These are phyloP conservation scores for Pholiota microspora DNA, from an alignment of 768 basidiomycete genomes.

Conservation along the genomic window DNA sequence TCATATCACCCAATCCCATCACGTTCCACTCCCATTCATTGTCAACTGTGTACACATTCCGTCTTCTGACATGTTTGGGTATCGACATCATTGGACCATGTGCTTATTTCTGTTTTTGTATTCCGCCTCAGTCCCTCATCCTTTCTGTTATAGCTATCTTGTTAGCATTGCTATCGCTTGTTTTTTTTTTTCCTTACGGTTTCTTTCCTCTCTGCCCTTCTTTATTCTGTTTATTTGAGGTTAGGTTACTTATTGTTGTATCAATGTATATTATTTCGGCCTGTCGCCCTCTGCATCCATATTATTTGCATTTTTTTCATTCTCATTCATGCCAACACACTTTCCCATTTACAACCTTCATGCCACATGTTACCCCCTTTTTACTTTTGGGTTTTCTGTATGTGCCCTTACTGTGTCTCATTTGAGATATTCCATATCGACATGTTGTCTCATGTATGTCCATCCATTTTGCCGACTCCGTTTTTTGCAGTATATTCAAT, in stretches of 20 bases:
- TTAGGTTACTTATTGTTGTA: conserved; percentile 22
- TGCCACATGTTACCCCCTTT: background rate
- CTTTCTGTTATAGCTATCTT: conserved; percentile 29
- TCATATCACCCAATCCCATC: background rate
- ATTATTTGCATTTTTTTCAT: conserved; percentile 9
- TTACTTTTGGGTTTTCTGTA: background rate
- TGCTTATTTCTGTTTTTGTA: background rate
- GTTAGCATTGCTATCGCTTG: conserved; percentile 36
- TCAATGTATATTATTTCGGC: conserved; percentile 23
- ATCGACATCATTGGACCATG: background rate
- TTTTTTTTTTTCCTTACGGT: conserved; percentile 19
- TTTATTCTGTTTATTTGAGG: conserved; percentile 17
- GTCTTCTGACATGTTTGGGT: background rate
- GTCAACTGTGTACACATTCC: background rate
- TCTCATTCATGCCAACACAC: background rate
- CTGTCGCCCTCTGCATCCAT: conserved; percentile 1
- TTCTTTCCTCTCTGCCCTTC: background rate
- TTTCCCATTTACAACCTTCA: conserved; percentile 1
- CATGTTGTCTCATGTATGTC: background rate
- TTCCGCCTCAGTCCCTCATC: conserved; percentile 2
- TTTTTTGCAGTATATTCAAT: background rate
- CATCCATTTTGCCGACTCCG: background rate
- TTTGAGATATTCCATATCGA: background rate
- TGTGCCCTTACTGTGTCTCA: background rate
- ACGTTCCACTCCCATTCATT: background rate